These are phyloP conservation scores for Trichoderma simmonsii DNA, from an alignment of 2,329 filamentous ascomycete genomes.

Conservation along the genomic window DNA sequence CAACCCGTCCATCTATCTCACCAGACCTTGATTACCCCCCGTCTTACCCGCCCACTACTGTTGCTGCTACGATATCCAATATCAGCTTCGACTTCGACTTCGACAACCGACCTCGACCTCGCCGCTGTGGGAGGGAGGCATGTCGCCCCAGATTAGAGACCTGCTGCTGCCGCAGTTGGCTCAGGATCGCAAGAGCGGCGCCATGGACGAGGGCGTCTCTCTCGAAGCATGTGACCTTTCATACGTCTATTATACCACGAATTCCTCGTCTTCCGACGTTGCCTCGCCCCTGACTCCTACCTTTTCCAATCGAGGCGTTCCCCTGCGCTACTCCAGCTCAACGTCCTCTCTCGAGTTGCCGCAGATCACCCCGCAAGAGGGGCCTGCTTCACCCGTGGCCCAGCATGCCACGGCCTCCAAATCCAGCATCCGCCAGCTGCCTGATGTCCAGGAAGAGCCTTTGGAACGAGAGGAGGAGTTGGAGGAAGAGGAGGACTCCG, in stretches of 20 bases:
- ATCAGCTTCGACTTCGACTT: not conserved
- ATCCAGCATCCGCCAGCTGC: constrained; percentile 64
- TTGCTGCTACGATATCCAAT: not conserved
- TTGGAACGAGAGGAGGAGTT: constrained; percentile 60
- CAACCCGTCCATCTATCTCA: not conserved
- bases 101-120: constrained; percentile 6
- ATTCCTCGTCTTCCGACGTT: constrained; percentile 63
- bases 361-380: constrained; percentile 45
- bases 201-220: constrained; percentile 39
- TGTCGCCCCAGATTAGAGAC: constrained; percentile 51
- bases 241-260: constrained; percentile 45
- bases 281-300: constrained; percentile 69
- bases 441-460: constrained; percentile 82
- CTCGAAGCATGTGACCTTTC: constrained; percentile 35
- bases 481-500: constrained; percentile 54
- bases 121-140: constrained; percentile 26
- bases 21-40: not conserved
- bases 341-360: constrained; percentile 71
- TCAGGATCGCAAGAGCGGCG: constrained; percentile 47
- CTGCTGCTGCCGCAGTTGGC: constrained; percentile 53
- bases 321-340: constrained; percentile 68
- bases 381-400: constrained; percentile 26
- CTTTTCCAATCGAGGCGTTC: constrained; percentile 58
- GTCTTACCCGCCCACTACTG: not conserved
- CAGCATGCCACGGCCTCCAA: constrained; percentile 46